Conservation (phyloP, 1,284 basidiomycete genomes). For the Mycosarcoma mackinlayi region DNA sequence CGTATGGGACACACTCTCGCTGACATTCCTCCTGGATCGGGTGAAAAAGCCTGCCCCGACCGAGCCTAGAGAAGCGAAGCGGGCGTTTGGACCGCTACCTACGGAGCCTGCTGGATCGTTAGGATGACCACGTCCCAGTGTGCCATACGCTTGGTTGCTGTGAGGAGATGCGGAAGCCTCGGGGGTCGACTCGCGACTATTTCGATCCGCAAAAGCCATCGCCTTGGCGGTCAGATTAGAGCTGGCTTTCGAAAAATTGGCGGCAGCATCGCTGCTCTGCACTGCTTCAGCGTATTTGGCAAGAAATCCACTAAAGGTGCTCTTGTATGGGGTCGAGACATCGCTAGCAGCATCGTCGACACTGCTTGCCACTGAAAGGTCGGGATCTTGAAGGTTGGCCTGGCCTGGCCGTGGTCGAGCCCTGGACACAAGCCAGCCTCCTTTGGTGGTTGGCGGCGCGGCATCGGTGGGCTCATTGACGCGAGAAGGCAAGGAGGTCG, state of each 20-base stretch:
- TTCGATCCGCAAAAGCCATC: slow-evolving; percentile 46
- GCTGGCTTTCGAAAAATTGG: slow-evolving; percentile 62
- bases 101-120: slow-evolving; percentile 2
- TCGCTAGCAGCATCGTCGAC: slow-evolving; percentile 17
- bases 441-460: slow-evolving; percentile 19
- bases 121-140: slow-evolving; percentile 19
- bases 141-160: slow-evolving; percentile 6
- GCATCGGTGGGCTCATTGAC: slow-evolving; percentile 1
- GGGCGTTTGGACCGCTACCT: slow-evolving; percentile 7
- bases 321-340: slow-evolving; percentile 32
- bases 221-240: slow-evolving; percentile 65
- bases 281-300: slow-evolving; percentile 60
- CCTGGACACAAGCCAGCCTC: slow-evolving; percentile 39
- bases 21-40: slow-evolving; percentile 17
- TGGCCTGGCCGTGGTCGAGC: slow-evolving; percentile 17
- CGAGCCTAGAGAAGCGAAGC: slow-evolving; percentile 35
- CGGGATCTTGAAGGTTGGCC: slow-evolving; percentile 13
- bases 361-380: slow-evolving; percentile 26
- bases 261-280: slow-evolving; percentile 64
- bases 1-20: slow-evolving; percentile 20
- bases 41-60: slow-evolving; percentile 46
- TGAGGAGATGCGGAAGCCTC: slow-evolving; percentile 11
- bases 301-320: slow-evolving; percentile 37
- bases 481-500: neutral
- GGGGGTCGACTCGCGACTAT: slow-evolving; percentile 49